Percentiles rank a stretch among this genome's conserved stretches.
These are phyloP conservation scores for Pyracantha coccinea DNA, from an alignment of 331 rosid species.

Conservation along the genomic window DNA sequence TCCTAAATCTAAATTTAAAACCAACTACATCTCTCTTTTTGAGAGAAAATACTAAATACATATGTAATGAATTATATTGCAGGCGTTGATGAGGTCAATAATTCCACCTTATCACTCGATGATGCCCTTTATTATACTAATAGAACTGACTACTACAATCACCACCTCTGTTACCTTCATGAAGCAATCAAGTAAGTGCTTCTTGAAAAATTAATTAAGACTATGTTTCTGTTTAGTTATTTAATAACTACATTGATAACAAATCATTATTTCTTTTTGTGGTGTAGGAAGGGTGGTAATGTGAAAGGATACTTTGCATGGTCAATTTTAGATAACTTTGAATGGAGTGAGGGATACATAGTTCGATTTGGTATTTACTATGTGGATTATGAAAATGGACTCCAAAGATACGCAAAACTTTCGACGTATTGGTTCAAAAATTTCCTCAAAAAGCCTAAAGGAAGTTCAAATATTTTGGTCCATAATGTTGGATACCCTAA, in stretches of 20 bases:
- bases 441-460: background rate
- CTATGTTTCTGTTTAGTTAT: background rate
- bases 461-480: background rate
- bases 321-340: constrained; percentile 23
- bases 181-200: constrained; percentile 28
- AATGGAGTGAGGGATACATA: constrained; percentile 22
- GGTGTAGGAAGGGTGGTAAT: background rate
- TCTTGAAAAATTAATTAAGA: too few species aligned
- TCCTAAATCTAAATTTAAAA: background rate
- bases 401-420: constrained; percentile 18
- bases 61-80: background rate
- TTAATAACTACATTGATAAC: too few species aligned
- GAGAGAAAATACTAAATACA: background rate
- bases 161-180: constrained; percentile 20
- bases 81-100: constrained; percentile 37
- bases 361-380: constrained; percentile 22
- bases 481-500: background rate
- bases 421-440: constrained; percentile 22
- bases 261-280: too few species aligned
- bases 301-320: constrained; percentile 33
- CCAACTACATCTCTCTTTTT: background rate
- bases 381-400: constrained; percentile 15
- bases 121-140: constrained; percentile 19
- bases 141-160: constrained; percentile 27
- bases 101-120: constrained; percentile 23